These are phyloP conservation scores for Terana coerulea DNA, from an alignment of 768 basidiomycete species.

Conservation along the genomic window DNA sequence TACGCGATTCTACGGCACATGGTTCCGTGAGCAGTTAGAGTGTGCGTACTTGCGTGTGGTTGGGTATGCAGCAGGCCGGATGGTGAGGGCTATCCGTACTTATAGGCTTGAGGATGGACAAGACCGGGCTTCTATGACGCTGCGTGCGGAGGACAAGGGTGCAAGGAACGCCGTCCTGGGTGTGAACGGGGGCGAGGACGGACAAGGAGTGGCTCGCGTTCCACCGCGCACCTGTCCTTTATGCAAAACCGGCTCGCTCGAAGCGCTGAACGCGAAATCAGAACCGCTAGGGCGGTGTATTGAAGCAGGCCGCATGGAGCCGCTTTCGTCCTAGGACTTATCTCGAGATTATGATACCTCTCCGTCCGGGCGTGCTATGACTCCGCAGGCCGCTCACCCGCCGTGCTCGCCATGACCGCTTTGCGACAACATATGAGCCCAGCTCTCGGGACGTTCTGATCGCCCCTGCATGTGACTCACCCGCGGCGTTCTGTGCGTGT, in stretches of 20 bases:
- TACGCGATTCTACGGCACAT: conserved; percentile 82
- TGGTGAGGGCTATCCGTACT: too few species aligned
- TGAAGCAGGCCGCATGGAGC: conserved; percentile 13
- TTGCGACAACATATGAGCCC: conserved; percentile 7
- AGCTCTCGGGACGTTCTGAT: conserved; percentile 8
- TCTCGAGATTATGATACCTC: conserved; percentile 11
- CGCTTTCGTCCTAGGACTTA: conserved; percentile 18
- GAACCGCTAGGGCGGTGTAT: conserved; percentile 15
- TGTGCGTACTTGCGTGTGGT: background rate
- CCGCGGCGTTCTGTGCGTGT: conserved; percentile 1
- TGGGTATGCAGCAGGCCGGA: background rate
- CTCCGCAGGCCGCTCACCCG: conserved; percentile 17
- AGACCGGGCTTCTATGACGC: background rate
- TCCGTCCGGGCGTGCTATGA: conserved; percentile 4
- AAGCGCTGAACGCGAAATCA: conserved; percentile 16
- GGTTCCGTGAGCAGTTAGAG: too few species aligned
- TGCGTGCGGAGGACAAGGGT: background rate
- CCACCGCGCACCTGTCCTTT: conserved; percentile 10
- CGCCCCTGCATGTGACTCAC: conserved; percentile 11
- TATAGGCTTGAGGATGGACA: background rate
- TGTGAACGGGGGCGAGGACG: conserved; percentile 5
- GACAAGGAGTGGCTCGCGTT: conserved; percentile 8
- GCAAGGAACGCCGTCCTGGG: background rate
- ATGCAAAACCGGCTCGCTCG: conserved; percentile 14
- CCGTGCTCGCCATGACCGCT: conserved; percentile 11